Base-by-base conservation (phyloP, 192 early-diverging fungal species). In the Podila horticola region DNA sequence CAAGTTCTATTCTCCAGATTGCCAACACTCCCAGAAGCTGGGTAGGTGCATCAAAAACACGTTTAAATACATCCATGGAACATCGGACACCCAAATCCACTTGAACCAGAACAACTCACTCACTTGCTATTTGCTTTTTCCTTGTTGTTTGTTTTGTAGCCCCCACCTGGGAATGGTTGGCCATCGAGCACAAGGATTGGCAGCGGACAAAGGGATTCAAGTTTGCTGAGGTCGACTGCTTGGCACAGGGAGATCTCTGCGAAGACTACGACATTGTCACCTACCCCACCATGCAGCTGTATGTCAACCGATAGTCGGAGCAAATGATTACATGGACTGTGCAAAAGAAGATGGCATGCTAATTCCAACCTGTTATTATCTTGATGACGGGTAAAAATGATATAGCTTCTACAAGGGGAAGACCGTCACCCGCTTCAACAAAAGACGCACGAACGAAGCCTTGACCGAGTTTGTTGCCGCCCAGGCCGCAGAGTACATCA, bases 1-100 rank as follows among this genome's bases (percentile, higher is more conserved):
- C 66, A 90, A 95, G 86, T 96, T 96, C 82, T 95, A 93, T 79
- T 94, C 96, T 26, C 95, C 96, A 15, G 95, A 93, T 88, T 96
- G 95, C 72, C 68, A 82, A 22, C 96, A 97, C 83, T 97, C 96
- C 85, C 87, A 96, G 84, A 84, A 87, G 4, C 90, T 98, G 74
- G 93, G 77, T 81, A 73, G 64, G 74, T 26, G 17, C 20, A 24
- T 55, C n/a, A 12, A 55, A 52, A 55, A 26, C 22, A 55, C 24
- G 52, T 4, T 55, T 13, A 45, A 45, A 45, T 45, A 0, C 41
- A 0, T 15, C 15, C 41, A 45, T 12, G 15, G 15, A 45, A 17
- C 41, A 45, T 13, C 41, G 41, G 41, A 45, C 41, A 45, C 41
- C 41, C 41, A 45, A 45, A 45, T 15, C 15, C 41, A 3, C 41